Evolutionary conservation across 805 yeast species (phyloP).

Genomic region (Nakazawaea holstii): DNA sequence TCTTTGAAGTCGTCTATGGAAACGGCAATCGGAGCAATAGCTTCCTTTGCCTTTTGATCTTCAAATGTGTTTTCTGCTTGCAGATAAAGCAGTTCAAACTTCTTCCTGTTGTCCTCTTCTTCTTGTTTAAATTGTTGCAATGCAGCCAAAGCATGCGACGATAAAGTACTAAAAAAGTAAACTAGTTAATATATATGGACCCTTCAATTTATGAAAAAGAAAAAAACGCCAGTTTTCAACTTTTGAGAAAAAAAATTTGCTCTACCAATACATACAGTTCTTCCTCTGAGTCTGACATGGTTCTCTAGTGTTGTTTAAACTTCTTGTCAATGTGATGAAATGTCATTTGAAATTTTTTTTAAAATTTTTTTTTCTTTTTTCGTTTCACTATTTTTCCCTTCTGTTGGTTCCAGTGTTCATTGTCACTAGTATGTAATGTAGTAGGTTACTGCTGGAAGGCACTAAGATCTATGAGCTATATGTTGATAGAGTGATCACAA

Average conservation of each 20-base stretch:
- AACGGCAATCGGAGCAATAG: slow-evolving; percentile 4
- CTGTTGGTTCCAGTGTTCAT: no score
- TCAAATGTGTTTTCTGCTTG: slow-evolving; percentile 54
- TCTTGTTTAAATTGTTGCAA: slow-evolving; percentile 62
- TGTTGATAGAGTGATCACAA: no score
- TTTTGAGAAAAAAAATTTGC: not conserved
- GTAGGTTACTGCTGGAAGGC: no score
- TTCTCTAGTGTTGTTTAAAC: no score
- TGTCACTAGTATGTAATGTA: no score
- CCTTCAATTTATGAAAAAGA: not conserved
- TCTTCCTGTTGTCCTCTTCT: slow-evolving; percentile 49
- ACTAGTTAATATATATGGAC: slow-evolving; percentile 12
- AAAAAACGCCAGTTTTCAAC: not conserved
- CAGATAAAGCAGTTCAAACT: slow-evolving; percentile 48
- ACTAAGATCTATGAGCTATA: no score
- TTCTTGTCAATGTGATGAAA: not conserved
- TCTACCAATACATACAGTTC: slow-evolving; percentile 7
- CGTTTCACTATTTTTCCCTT: no score
- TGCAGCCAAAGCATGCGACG: slow-evolving; percentile 48
- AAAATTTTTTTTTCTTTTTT: no score
- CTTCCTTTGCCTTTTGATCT: slow-evolving; percentile 7
- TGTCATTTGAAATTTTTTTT: no score
- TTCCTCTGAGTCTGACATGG: slow-evolving; percentile 11
- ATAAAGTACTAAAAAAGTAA: slow-evolving; percentile 34
- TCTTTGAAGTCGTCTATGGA: slow-evolving; percentile 73